Conservation (phyloP, 768 basidiomycete species). For the Tremella yokohamensis region DNA sequence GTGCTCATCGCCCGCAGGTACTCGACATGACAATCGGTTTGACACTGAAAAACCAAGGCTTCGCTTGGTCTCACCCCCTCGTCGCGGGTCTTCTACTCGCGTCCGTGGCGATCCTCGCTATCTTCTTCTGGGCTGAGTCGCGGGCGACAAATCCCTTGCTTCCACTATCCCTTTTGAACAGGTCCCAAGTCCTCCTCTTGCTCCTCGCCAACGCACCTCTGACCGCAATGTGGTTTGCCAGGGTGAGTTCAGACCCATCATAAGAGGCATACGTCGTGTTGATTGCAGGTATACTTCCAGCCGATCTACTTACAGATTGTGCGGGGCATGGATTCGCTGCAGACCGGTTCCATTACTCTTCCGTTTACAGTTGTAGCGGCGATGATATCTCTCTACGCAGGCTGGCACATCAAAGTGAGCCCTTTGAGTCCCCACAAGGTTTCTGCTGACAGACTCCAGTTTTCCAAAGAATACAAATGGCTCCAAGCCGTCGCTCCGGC, state of each 20-base stretch:
- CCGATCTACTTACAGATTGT: conserved; percentile 44
- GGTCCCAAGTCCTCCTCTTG: conserved; percentile 28
- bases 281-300: conserved; percentile 28
- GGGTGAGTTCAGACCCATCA: conserved; percentile 20
- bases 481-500: conserved; percentile 31
- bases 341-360: conserved; percentile 34
- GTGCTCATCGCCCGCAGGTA: neutral
- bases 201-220: conserved; percentile 26
- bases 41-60: too few relatives aligned
- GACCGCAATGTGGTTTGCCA: conserved; percentile 31
- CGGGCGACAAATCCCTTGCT: conserved; percentile 37
- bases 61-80: conserved; percentile 15
- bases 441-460: conserved; percentile 15
- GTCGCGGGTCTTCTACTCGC: conserved; percentile 18
- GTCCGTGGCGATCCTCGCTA: conserved; percentile 15
- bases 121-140: conserved; percentile 34
- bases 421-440: neutral
- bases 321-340: conserved; percentile 31
- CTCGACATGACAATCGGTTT: neutral
- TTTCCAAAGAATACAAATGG: conserved; percentile 39
- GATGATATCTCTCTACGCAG: conserved; percentile 34
- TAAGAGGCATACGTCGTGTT: neutral
- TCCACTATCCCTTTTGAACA: conserved; percentile 31
- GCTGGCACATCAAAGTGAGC: conserved; percentile 41
- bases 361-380: conserved; percentile 36